Evolutionary conservation across 1,284 basidiomycete genomes (phyloP), one percentile per base, ranked within the genome.

Genomic region (Trametes versicolor): DNA sequence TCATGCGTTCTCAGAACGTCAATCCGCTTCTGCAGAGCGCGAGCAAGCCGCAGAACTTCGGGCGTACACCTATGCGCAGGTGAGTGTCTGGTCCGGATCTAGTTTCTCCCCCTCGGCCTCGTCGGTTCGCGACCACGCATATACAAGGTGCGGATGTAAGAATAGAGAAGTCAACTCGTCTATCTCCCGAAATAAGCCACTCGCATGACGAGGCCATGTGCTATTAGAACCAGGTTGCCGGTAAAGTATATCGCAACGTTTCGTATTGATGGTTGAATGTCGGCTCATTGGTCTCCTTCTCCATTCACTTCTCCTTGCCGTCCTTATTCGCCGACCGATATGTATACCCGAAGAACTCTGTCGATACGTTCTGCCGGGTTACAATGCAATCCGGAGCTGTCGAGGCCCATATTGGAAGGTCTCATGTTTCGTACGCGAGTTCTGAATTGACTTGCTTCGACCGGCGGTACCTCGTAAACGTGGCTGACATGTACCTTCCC

Each of bases 51-150:
- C 68, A 63, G 61, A 86, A 80, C 56, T 88, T 86, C 75, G 92
- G 91, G 0, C 81, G 87, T 62, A 95, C 93, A n/a, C 93, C 94
- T 5, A 78, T 91, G 70, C 86, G 86, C 56, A 86, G 83, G 92
- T 92, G 73, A 78, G 88, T 79, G 17, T 56, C 34, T 29, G 17
- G 6, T 54, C 29, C 43, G 17, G 41, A n/a, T 29, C 17, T 25
- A 7, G 32, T 0, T 1, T 34, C 27, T 32, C n/a, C 7, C 9
- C n/a, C 25, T 4, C 27, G 15, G 23, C 36, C 36, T 36, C 34
- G 23, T 23, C 6, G 25, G 25, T 29, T 48, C 27, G 48, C 25
- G 23, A 25, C 27, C 19, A 27, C 32, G 27, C 25, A 21, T 47
- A 25, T 25, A 43, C 53, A 36, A 41, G 23, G 6, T 49, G 48